Evolutionary conservation across 1,139 yeast species (phyloP), one percentile per base, ranked within the genome.

Genomic region (Arxiozyma telluris): DNA sequence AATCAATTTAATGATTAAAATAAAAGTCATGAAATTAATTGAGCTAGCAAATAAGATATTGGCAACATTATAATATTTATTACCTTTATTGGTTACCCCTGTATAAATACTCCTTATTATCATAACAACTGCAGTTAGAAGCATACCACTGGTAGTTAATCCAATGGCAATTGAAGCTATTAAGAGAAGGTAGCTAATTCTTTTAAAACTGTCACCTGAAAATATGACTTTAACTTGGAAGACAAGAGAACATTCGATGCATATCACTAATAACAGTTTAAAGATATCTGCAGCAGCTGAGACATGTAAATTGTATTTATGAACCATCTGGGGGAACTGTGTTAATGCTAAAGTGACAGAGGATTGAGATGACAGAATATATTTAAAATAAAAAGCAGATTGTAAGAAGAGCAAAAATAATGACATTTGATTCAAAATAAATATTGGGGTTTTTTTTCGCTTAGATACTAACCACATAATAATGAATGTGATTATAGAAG

Each of bases 141-240:
- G 83, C 50, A 85, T 70, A 0, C 74, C 83, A 23, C 81, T 70
- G 0, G 84, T 77, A 1, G 78, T 70, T 6, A 78, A 50, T 0
- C 82, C 84, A 38, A 83, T 70, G 0, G 68, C 52, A 0, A 68
- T 68, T 0, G 83, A 73, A 1, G 78, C 47, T 0, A 62, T 56
- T 0, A 82, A 73, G n/a, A 81, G 66, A 0, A 68, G 6, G 44
- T 65, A 54, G 0, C 84, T 79, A 46, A 76, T 54, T 23, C 59
- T 65, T 54, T 70, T 73, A 49, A 71, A 71, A 44, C 74, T 75
- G n/a, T 82, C 80, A 17, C 80, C 72, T 54, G 76, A 75, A 71
- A 87, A 87, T 48, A 91, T 83, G 18, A 84, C 77, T 57, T 75
- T 77, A 6, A 86, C 78, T 69, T 93, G 98, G 63, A 82, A 81